Conservation (phyloP, 345 rosid genomes). For the Populus ilicifolia region DNA sequence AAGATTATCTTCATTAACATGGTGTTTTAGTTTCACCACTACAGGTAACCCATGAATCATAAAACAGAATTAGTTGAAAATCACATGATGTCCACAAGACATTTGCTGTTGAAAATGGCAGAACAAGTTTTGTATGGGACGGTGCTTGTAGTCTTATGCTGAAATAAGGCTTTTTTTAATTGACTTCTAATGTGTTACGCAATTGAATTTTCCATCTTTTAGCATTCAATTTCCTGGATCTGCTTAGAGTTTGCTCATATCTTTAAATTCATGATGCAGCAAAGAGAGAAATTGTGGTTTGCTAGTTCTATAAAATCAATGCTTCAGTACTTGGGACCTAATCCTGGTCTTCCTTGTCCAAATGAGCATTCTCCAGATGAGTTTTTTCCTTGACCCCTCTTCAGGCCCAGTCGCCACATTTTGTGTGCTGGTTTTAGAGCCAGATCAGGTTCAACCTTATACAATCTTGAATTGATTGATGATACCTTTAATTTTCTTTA, state of each 20-base stretch:
- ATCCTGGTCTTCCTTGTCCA: conserved; percentile 55
- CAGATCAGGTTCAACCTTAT: conserved; percentile 57
- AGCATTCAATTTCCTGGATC: neutral
- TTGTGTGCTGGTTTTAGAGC: conserved; percentile 70
- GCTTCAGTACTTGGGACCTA: conserved; percentile 56
- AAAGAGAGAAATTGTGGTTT: conserved; percentile 77
- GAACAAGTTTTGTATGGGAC: neutral
- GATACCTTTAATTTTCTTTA: neutral
- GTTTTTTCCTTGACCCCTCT: conserved; percentile 50
- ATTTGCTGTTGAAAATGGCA: neutral
- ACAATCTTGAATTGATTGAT: neutral
- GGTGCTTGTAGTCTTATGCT: neutral
- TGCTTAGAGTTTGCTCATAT: conserved; percentile 10
- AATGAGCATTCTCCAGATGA: conserved; percentile 38
- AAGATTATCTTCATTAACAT: neutral
- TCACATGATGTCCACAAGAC: neutral
- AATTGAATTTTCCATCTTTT: neutral
- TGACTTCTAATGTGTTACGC: neutral
- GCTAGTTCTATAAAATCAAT: conserved; percentile 65
- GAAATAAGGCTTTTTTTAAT: neutral
- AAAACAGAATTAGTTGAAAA: neutral
- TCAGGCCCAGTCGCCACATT: conserved; percentile 57
- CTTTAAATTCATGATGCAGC: conserved; percentile 38
- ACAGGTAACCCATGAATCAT: neutral
- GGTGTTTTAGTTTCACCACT: neutral